Percentiles rank a stretch among this genome's conserved stretches.
Evolutionary conservation across 352 stramenopile genomes (phyloP).

Genomic region (Phytophthora cactorum): DNA sequence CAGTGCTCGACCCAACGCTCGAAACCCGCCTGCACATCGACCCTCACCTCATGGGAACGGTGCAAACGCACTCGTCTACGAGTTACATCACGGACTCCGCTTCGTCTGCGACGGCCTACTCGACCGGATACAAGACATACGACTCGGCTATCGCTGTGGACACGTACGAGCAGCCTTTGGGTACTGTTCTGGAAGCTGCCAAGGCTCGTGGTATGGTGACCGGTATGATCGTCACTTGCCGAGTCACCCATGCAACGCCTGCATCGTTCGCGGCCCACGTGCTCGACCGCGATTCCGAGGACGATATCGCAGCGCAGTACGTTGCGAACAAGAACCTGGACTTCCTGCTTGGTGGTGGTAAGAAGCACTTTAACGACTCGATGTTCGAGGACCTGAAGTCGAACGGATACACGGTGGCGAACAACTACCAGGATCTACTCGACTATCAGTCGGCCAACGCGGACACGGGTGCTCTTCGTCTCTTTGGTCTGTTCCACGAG

Average conservation of each 20-base stretch:
- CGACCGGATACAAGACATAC: conserved; percentile 74
- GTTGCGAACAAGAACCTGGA: conserved; percentile 74
- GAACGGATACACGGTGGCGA: conserved; percentile 55
- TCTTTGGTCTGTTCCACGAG: conserved; percentile 68
- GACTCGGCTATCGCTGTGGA: conserved; percentile 64
- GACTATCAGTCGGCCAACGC: conserved; percentile 60
- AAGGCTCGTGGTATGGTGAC: conserved; percentile 72
- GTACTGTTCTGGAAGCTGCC: conserved; percentile 66
- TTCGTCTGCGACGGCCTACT: conserved; percentile 57
- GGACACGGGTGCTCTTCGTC: conserved; percentile 49
- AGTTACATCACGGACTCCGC: conserved; percentile 78
- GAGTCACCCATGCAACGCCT: conserved; percentile 68
- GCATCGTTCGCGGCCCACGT: conserved; percentile 64
- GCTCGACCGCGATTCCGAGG: conserved; percentile 56
- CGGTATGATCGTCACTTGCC: conserved; percentile 71
- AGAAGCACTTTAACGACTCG: conserved; percentile 56
- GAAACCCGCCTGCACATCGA: conserved; percentile 69
- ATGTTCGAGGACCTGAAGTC: conserved; percentile 50
- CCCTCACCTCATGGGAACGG: conserved; percentile 54
- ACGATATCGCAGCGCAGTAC: conserved; percentile 66
- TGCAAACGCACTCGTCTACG: conserved; percentile 69
- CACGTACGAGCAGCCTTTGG: conserved; percentile 57
- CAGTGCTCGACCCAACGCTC: conserved; percentile 58
- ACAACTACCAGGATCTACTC: conserved; percentile 61
- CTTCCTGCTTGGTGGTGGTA: conserved; percentile 62